Evolutionary conservation across 352 stramenopile species (phyloP).

Genomic region (Pilasporangium apinafurcum): DNA sequence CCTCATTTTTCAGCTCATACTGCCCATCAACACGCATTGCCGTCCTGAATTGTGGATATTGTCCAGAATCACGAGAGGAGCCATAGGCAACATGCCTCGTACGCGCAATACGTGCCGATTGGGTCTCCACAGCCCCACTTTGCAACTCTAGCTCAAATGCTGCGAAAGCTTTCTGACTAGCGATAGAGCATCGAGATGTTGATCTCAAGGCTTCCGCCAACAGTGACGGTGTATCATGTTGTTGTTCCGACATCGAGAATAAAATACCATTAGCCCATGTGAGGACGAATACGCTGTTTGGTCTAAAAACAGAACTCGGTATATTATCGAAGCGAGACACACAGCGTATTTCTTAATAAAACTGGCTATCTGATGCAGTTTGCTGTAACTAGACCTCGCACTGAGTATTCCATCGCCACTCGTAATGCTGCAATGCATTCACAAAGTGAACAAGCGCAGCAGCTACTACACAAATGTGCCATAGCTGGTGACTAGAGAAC

Average conservation of each 20-base stretch:
- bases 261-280: too few relatives aligned
- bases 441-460: constrained; percentile 81
- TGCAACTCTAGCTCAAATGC: constrained; percentile 3
- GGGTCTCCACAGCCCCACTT: constrained; percentile 1
- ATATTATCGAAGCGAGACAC: too few relatives aligned
- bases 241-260: too few relatives aligned
- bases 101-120: too few relatives aligned
- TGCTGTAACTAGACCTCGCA: constrained; percentile 44
- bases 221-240: too few relatives aligned
- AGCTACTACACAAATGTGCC: constrained; percentile 85
- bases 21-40: constrained; percentile 12
- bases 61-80: constrained; percentile 10
- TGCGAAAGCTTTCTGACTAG: constrained; percentile 1
- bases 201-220: too few relatives aligned
- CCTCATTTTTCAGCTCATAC: constrained; percentile 25
- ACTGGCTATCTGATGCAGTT: too few relatives aligned
- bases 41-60: constrained; percentile 20
- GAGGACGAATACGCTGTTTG: too few relatives aligned
- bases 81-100: too few relatives aligned
- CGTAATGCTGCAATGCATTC: constrained; percentile 79
- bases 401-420: constrained; percentile 81
- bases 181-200: constrained; percentile 3
- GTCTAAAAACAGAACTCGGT: too few relatives aligned
- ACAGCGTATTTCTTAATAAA: too few relatives aligned
- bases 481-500: constrained; percentile 85